Conservation (phyloP, 208 protist genomes). For the Acanthamoeba culbertsoni region DNA sequence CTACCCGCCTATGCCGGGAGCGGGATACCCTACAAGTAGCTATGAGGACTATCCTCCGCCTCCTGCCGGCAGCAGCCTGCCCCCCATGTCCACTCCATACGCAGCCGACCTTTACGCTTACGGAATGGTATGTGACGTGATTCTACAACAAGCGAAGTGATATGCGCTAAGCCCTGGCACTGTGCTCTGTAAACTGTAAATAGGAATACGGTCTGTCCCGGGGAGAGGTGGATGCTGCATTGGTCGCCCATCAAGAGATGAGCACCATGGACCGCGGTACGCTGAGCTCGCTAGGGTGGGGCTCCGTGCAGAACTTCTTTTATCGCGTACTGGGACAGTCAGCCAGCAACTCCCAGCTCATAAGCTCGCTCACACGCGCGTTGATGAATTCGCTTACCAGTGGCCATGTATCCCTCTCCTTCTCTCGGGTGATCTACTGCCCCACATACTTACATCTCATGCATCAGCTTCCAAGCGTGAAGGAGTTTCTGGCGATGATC, state of each 20-base stretch:
- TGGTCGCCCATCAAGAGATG: background rate
- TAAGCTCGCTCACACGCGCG: background rate
- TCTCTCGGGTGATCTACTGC: background rate
- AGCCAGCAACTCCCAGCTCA: background rate
- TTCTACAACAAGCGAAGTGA: background rate
- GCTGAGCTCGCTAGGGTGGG: background rate
- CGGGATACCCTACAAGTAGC: background rate
- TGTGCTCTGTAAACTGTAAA: background rate
- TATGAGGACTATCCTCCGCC: background rate
- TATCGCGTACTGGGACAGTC: background rate
- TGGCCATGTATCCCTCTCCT: background rate
- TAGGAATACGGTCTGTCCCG: background rate
- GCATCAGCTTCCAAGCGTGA: background rate
- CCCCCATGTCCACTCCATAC: background rate
- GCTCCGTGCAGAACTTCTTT: background rate
- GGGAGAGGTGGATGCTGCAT: background rate
- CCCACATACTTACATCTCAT: background rate
- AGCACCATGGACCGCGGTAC: background rate
- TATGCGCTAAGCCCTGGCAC: background rate
- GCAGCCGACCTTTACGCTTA: background rate
- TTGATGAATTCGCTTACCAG: background rate
- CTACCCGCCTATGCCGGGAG: background rate
- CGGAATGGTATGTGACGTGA: background rate
- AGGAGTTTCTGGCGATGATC: background rate
- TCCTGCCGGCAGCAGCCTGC: background rate